Evolutionary conservation across 177 flowering plant species (phyloP), one percentile per base, ranked within the genome.

Genomic region (Telopea speciosissima): DNA sequence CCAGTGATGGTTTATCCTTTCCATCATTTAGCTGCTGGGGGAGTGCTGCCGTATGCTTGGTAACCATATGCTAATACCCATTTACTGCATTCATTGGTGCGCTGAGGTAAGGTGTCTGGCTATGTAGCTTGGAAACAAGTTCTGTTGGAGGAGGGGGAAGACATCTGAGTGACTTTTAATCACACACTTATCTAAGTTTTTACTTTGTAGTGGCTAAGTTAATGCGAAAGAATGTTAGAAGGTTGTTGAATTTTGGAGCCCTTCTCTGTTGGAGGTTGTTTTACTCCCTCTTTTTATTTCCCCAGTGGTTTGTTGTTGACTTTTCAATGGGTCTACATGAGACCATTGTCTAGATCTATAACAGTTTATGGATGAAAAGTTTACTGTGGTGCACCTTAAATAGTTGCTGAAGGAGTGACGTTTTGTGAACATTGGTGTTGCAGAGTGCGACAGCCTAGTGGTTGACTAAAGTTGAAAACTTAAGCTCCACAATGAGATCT

Each of bases 1-100:
- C 62, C 81, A 84, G 78, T 83, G 79, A 89, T 62, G 62, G 62
- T 36, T 62, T 42, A 54, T 36, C 21, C 33, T 23, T 68, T 68
- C 21, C 58, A 16, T 62, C 36, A 25, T 10, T 4, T 33, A 6
- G 25, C 67, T 69, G 64, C 49, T 24, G 36, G 72, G 58, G 24
- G 65, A 66, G 66, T 63, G 33, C 14, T 19, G 40, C 40, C 31
- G 4, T 28, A 28, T 28, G 31, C 31, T 28, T 2, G 31, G 31
- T 36, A 36, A 36, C 40, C 9, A 36, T 8, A 36, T 36, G 40
- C 40, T 36, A 36, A 36, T 36, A 36, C 40, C 40, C 40, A 36
- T 36, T 36, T 36, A 36, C 40, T 36, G 40, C 40, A 36, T 3
- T 36, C 40, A 36, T 36, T 28, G 31, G 40, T 36, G 40, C 40